Conservation (phyloP, 208 protist species). For the Tritrichomonas musculus region DNA sequence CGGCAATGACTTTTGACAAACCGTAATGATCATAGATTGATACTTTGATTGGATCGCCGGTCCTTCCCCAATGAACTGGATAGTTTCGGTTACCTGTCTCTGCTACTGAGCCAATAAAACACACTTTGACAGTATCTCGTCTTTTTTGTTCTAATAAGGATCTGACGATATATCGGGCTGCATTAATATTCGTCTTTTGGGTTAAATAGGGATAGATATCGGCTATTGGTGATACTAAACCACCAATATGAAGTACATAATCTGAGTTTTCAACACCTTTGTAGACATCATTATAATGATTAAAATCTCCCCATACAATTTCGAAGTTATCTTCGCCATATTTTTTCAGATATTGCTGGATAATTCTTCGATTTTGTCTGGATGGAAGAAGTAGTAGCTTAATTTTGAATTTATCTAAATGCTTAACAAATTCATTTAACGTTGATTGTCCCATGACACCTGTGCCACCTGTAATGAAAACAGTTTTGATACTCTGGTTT, state of each 20-base stretch:
- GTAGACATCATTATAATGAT: background rate
- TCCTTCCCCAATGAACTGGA: constrained; percentile 28
- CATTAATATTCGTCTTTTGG: background rate
- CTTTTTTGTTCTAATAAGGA: background rate
- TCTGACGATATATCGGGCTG: background rate
- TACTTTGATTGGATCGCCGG: background rate
- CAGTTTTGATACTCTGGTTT: too few relatives aligned
- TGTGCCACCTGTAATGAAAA: background rate
- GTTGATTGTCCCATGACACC: background rate
- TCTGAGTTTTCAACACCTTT: background rate
- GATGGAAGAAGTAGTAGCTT: background rate
- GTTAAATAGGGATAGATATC: background rate
- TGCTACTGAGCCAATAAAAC: background rate
- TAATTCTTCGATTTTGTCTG: background rate
- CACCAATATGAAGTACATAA: constrained; percentile 30
- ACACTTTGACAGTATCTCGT: background rate
- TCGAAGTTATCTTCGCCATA: background rate
- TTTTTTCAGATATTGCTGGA: too few relatives aligned
- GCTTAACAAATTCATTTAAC: background rate
- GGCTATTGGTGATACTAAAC: background rate
- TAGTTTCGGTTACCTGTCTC: constrained; percentile 14
- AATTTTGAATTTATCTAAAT: too few relatives aligned
- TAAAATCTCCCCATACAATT: background rate
- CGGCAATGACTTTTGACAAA: background rate
- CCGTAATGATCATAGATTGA: constrained; percentile 17